Evolutionary conservation across 169 alveolate genomes (phyloP), one percentile per base, ranked within the genome.

Genomic region (Ichthyophthirius multifiliis): DNA sequence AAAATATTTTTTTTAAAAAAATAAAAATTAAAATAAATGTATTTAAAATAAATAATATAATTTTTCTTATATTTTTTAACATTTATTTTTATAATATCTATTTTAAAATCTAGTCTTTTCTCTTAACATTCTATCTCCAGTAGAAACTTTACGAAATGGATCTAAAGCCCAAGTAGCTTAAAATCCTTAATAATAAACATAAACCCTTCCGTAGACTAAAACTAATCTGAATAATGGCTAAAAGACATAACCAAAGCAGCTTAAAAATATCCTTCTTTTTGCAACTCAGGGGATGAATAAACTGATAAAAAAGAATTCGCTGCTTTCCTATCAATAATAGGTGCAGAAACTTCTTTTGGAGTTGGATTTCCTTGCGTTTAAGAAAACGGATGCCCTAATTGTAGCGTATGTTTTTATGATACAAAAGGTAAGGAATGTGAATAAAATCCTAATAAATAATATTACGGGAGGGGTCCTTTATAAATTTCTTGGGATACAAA

Each of bases 201-300:
- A n/a, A n/a, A n/a, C n/a, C n/a, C n/a, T n/a, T n/a, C n/a, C n/a
- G n/a, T n/a, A n/a, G n/a, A n/a, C n/a, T n/a, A n/a, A n/a, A n/a
- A n/a, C n/a, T n/a, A n/a, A n/a, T n/a, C n/a, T 55, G 71, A 55
- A 27, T 27, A 55, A 27, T 55, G 71, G 71, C 71, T 55, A 10
- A 18, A 27, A 10, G 71, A 55, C 31, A 55, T 55, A n/a, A 55
- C 71, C 4, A 55, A 55, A 6, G 71, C 71, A 10, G 31, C 43
- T 23, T 27, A 55, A 23, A 23, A 16, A 1, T 55, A 55, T 55
- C 71, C 71, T 55, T 27, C 71, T 20, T 55, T 55, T 39, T 55
- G 71, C 31, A 55, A 55, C 39, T 27, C 71, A 18, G 71, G 71
- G 4, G 71, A 55, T 27, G 71, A 55, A 27, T 27, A 16, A 27